Conservation (phyloP, 176 grass and related monocot genomes). For the Oryza meridionalis region DNA sequence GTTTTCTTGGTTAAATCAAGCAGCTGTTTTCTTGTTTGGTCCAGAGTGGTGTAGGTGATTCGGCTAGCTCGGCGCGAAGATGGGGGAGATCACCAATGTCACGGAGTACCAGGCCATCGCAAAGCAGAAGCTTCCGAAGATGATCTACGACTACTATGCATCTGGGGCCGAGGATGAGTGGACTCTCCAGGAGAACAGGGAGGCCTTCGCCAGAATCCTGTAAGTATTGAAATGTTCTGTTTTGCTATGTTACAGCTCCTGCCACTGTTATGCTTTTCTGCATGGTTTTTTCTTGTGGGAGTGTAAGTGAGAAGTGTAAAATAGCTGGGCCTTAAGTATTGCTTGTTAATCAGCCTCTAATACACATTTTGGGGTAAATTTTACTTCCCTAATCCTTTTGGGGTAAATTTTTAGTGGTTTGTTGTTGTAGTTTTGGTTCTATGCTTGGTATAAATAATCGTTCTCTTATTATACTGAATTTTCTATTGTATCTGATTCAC, state of each 20-base stretch:
- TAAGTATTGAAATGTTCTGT: slow-evolving; percentile 29
- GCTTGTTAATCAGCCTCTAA: background rate
- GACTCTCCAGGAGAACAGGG: slow-evolving; percentile 90
- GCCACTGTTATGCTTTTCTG: background rate
- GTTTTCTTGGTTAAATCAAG: background rate
- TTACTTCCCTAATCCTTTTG: background rate
- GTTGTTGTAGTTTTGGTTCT: background rate
- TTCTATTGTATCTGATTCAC: background rate
- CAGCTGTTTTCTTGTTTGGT: background rate
- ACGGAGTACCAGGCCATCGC: slow-evolving; percentile 90
- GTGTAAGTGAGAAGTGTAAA: background rate
- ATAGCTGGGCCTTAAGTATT: background rate
- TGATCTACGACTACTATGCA: slow-evolving; percentile 90
- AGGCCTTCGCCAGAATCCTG: slow-evolving; percentile 92
- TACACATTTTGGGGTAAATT: background rate
- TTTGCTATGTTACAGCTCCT: slow-evolving; percentile 4
- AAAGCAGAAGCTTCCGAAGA: slow-evolving; percentile 89
- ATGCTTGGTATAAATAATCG: background rate
- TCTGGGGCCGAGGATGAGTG: slow-evolving; percentile 95
- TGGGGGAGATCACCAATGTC: slow-evolving; percentile 91
- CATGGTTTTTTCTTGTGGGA: background rate
- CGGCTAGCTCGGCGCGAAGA: background rate
- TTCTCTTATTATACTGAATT: background rate
- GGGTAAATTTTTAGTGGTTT: background rate
- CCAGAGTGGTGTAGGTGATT: slow-evolving; percentile 24